Conservation (phyloP, 176 grass and related monocot species). For the bread wheat (Triticum aestivum) region IWGSC_CS_RefSeq_v2.1 NC_057813.1:480399481-480399980, state of each 20-base stretch:
- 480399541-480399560: not conserved
- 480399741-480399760: conserved; percentile 97
- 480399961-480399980: conserved; percentile 36
- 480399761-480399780: conserved; percentile 94
- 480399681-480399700: conserved; percentile 99
- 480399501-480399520: conserved; percentile 97
- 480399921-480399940: conserved; percentile 11
- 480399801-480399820: not conserved
- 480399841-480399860: conserved; percentile 14
- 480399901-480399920: conserved; percentile 19
- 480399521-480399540: conserved; percentile 73
- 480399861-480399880: not conserved
- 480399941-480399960: conserved; percentile 17
- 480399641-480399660: not conserved
- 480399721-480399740: conserved; percentile 94
- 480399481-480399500: conserved; percentile 99
- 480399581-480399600: not conserved
- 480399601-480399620: not conserved
- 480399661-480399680: conserved; percentile 94
- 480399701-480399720: conserved; percentile 99
- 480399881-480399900: not conserved
- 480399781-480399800: conserved; percentile 48
- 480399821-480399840: not conserved
- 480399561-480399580: not conserved
- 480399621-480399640: not conserved